Evolutionary conservation across 768 basidiomycete species (phyloP).

Genomic region (Boletus tomentosulus): DNA sequence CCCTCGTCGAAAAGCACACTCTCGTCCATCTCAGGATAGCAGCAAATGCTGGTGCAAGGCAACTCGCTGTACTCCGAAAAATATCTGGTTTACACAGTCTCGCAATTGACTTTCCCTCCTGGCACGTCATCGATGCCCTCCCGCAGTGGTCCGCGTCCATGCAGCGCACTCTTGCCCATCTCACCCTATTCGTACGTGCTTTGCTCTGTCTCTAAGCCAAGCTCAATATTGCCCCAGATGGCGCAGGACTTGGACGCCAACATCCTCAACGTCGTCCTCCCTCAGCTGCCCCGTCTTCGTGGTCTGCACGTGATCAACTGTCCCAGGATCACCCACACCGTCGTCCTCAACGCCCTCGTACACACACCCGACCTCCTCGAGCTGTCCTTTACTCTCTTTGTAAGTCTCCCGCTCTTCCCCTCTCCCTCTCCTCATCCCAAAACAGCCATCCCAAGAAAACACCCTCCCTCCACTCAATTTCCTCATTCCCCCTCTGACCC

Average conservation of each 20-base stretch:
- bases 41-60: slow-evolving; percentile 50
- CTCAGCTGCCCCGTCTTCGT: slow-evolving; percentile 48
- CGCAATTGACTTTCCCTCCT: slow-evolving; percentile 55
- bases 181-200: slow-evolving; percentile 58
- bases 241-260: slow-evolving; percentile 50
- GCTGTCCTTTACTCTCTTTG: slow-evolving; percentile 58
- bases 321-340: slow-evolving; percentile 48
- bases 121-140: slow-evolving; percentile 55
- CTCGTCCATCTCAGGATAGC: slow-evolving; percentile 47
- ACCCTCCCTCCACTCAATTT: slow-evolving; percentile 6
- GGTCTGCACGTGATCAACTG: slow-evolving; percentile 63
- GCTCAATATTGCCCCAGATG: slow-evolving; percentile 37
- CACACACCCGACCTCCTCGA: slow-evolving; percentile 55
- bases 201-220: not conserved
- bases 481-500: slow-evolving; percentile 39
- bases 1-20: slow-evolving; percentile 41
- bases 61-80: slow-evolving; percentile 41
- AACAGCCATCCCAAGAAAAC: not conserved
- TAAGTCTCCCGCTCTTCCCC: slow-evolving; percentile 27
- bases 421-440: not conserved
- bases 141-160: slow-evolving; percentile 52
- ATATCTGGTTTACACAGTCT: slow-evolving; percentile 42
- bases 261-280: slow-evolving; percentile 45
- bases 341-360: slow-evolving; percentile 40
- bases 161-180: slow-evolving; percentile 41